Conservation (phyloP, 257 asterid species). For the Salvia splendens region DNA sequence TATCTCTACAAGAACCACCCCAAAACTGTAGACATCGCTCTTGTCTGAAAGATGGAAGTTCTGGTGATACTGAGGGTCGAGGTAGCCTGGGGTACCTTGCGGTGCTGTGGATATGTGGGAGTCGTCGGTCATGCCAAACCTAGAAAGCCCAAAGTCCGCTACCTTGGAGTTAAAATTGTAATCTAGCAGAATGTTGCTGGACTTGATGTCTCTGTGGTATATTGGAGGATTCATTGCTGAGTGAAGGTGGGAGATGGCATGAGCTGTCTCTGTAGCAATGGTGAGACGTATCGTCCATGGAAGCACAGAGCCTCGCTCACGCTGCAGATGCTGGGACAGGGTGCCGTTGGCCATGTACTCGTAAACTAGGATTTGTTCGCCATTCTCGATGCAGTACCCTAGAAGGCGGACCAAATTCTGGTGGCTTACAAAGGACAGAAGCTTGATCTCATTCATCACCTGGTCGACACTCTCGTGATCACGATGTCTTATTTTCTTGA, state of each 20-base stretch:
- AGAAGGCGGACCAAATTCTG: slow-evolving; percentile 89
- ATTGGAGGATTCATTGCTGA: slow-evolving; percentile 79
- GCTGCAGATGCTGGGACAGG: slow-evolving; percentile 77
- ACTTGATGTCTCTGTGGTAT: slow-evolving; percentile 85
- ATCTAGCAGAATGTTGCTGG: slow-evolving; percentile 80
- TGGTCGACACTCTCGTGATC: slow-evolving; percentile 73
- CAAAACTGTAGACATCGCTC: slow-evolving; percentile 94
- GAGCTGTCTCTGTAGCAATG: slow-evolving; percentile 87
- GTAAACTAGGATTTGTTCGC: slow-evolving; percentile 84
- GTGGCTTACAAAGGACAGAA: slow-evolving; percentile 81
- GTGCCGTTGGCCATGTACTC: slow-evolving; percentile 93
- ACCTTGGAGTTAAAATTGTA: slow-evolving; percentile 75
- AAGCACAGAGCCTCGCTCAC: slow-evolving; percentile 60
- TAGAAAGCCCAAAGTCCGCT: slow-evolving; percentile 90
- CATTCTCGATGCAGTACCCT: slow-evolving; percentile 87
- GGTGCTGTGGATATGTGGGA: slow-evolving; percentile 96
- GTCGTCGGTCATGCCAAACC: slow-evolving; percentile 86
- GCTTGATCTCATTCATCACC: slow-evolving; percentile 90
- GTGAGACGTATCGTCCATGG: slow-evolving; percentile 89
- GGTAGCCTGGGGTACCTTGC: slow-evolving; percentile 94
- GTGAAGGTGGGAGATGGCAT: slow-evolving; percentile 85
- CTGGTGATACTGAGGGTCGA: slow-evolving; percentile 94
- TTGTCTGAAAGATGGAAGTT: slow-evolving; percentile 93
- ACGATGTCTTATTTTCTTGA: slow-evolving; percentile 63
- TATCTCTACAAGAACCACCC: slow-evolving; percentile 94